A percentile compares a stretch with the other conserved stretches of the same genome.
Evolutionary conservation across 192 early-diverging fungal genomes (phyloP).

Genomic region (Gonapodya prolifera): DNA sequence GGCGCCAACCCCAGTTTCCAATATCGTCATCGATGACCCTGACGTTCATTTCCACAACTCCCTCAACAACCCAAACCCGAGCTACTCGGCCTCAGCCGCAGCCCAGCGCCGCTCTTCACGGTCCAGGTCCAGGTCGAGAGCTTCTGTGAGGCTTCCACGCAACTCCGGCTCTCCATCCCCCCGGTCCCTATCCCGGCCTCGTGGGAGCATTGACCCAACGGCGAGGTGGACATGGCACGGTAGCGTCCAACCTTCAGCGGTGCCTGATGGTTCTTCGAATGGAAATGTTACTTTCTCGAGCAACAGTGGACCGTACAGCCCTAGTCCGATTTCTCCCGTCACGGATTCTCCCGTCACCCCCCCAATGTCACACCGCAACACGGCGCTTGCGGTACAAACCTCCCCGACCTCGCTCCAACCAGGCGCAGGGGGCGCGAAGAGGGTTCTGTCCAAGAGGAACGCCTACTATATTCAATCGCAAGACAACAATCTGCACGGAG

Average conservation of each 20-base stretch:
- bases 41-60: background rate
- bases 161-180: background rate
- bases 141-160: background rate
- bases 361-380: background rate
- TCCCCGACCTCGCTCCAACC: background rate
- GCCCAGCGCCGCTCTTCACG: background rate
- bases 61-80: background rate
- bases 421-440: background rate
- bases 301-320: too few species aligned
- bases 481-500: constrained; percentile 23
- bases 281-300: too few species aligned
- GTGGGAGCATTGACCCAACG: background rate
- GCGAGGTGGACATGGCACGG: background rate
- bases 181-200: background rate
- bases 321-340: background rate
- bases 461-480: constrained; percentile 30
- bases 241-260: background rate
- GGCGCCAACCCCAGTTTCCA: background rate
- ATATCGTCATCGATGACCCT: background rate
- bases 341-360: background rate
- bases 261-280: too few species aligned
- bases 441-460: background rate
- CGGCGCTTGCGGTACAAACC: constrained; percentile 7
- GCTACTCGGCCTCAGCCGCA: background rate
- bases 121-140: background rate